Conservation (phyloP, 345 rosid species). For the Syzygium grande region DNA sequence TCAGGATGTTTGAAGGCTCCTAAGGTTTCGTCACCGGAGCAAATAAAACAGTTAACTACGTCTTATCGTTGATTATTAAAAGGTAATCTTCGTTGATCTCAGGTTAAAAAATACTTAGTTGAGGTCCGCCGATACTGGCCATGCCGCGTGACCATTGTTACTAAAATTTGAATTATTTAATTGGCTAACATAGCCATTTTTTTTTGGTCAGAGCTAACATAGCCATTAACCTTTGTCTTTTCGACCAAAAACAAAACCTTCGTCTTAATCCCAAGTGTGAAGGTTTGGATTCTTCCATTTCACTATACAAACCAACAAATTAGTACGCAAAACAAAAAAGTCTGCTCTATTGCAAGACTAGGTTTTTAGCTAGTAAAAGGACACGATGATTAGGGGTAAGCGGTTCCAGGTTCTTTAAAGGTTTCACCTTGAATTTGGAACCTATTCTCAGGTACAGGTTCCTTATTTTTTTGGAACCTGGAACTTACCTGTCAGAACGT, state of each 20-base stretch:
- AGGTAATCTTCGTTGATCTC: not conserved
- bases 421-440: too few species aligned
- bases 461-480: too few species aligned
- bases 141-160: not conserved
- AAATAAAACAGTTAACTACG: not conserved
- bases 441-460: too few species aligned
- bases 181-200: not conserved
- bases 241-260: too few species aligned
- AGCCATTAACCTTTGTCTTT: not conserved
- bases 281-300: not conserved
- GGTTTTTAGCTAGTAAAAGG: not conserved
- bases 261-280: not conserved
- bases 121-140: not conserved
- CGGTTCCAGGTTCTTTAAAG: too few species aligned
- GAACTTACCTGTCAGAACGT: too few species aligned
- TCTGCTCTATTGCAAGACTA: not conserved
- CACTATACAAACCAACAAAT: not conserved
- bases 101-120: not conserved
- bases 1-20: not conserved
- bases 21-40: not conserved
- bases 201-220: too few species aligned
- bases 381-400: not conserved
- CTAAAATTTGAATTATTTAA: not conserved
- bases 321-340: not conserved
- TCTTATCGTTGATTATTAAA: not conserved